Evolutionary conservation across 768 basidiomycete species (phyloP).

Genomic region (Serendipita indica): DNA sequence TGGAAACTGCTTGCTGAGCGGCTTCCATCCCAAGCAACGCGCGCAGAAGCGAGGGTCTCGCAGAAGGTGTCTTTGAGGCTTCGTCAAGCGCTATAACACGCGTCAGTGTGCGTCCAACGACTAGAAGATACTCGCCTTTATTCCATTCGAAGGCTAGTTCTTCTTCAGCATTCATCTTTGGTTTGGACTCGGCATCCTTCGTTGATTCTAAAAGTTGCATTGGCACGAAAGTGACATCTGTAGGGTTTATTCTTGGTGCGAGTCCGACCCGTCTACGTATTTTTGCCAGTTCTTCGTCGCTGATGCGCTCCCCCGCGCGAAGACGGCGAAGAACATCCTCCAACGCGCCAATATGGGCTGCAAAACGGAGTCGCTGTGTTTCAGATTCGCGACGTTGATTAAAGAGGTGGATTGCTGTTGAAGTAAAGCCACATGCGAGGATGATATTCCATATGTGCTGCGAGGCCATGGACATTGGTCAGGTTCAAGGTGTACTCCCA

Average conservation of each 20-base stretch:
- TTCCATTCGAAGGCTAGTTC: slow-evolving; percentile 1
- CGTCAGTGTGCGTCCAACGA: background rate
- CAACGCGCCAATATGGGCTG: background rate
- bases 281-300: background rate
- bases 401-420: background rate
- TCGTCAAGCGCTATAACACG: background rate
- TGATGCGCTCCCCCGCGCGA: slow-evolving; percentile 4
- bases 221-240: background rate
- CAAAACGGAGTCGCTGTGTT: background rate
- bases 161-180: background rate
- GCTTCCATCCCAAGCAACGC: background rate
- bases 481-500: background rate
- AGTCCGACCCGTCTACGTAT: background rate
- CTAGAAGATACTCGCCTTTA: background rate
- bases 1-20: background rate
- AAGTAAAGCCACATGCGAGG: background rate
- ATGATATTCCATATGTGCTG: background rate
- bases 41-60: background rate
- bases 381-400: background rate
- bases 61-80: background rate
- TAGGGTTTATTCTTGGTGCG: background rate
- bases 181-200: background rate
- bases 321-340: background rate
- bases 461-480: background rate
- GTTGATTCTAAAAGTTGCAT: background rate